Conservation (phyloP, 192 early-diverging fungal genomes). For the Podila horticola region DNA sequence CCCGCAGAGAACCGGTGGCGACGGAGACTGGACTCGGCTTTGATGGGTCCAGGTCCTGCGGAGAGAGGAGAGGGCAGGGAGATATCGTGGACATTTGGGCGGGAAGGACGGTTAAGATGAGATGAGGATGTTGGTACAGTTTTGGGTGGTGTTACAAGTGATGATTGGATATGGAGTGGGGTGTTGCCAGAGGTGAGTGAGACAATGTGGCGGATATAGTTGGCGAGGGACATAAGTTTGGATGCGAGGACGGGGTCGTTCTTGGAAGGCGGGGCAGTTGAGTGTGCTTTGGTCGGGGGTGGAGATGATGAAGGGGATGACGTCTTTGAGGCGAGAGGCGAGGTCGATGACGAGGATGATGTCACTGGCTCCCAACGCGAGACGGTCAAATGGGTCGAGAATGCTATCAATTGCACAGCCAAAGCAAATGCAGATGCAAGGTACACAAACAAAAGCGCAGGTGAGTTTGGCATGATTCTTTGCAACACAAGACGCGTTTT, state of each 20-base stretch:
- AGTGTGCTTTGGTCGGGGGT: not conserved
- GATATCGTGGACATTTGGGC: not conserved
- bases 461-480: not conserved
- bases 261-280: not conserved
- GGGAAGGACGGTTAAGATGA: not conserved
- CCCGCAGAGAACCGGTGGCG: slow-evolving; percentile 24
- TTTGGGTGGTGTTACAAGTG: slow-evolving; percentile 12
- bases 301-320: not conserved
- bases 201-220: slow-evolving; percentile 49
- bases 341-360: not conserved
- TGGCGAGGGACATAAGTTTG: slow-evolving; percentile 38
- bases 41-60: slow-evolving; percentile 41
- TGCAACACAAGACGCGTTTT: not conserved
- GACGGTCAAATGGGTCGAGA: slow-evolving; percentile 40
- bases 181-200: slow-evolving; percentile 26
- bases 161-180: slow-evolving; percentile 5
- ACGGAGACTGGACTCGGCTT: slow-evolving; percentile 10
- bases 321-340: not conserved
- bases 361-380: slow-evolving; percentile 40
- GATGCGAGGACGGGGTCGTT: slow-evolving; percentile 22
- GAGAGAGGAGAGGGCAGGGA: slow-evolving; percentile 18
- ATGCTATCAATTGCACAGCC: slow-evolving; percentile 28
- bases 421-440: not conserved
- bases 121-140: slow-evolving; percentile 1
- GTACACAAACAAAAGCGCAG: not conserved